phyloP scores from a whole-genome alignment of 2,329 filamentous ascomycete species.

The Arthrinium puccinioides region DNA sequence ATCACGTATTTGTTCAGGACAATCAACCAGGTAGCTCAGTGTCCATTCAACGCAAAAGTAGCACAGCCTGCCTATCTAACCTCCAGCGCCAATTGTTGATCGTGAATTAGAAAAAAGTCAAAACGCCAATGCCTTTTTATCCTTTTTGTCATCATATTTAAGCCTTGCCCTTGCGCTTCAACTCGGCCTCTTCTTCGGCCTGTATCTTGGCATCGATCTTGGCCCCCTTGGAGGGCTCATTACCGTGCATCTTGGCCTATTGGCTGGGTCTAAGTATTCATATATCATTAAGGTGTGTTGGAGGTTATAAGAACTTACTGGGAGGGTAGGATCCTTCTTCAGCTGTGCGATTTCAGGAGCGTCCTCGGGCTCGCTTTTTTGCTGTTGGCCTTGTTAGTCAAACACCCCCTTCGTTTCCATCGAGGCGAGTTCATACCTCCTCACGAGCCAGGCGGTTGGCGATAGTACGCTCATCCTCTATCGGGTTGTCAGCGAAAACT shows the following conservation, averaged over 20 bases:
- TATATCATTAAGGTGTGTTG: not conserved
- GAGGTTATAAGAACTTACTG: constrained; percentile 30
- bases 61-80: no score
- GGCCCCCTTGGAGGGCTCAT: constrained; percentile 65
- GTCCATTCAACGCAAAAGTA: no score
- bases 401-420: no score
- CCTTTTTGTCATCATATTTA: no score
- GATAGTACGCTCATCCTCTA: constrained; percentile 65
- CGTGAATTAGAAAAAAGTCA: no score
- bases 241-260: constrained; percentile 60
- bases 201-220: constrained; percentile 63
- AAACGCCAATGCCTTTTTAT: no score
- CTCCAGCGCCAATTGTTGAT: no score
- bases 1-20: no score
- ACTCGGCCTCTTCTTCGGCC: constrained; percentile 58
- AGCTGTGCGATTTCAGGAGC: constrained; percentile 29
- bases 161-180: constrained; percentile 46
- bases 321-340: constrained; percentile 55
- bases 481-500: not conserved
- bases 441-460: constrained; percentile 64
- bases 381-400: no score
- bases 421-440: no score
- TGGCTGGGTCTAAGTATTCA: constrained; percentile 3
- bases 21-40: no score
- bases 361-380: constrained; percentile 38